Conservation (phyloP, 352 stramenopile genomes). For the Phytophthora cajani region DNA sequence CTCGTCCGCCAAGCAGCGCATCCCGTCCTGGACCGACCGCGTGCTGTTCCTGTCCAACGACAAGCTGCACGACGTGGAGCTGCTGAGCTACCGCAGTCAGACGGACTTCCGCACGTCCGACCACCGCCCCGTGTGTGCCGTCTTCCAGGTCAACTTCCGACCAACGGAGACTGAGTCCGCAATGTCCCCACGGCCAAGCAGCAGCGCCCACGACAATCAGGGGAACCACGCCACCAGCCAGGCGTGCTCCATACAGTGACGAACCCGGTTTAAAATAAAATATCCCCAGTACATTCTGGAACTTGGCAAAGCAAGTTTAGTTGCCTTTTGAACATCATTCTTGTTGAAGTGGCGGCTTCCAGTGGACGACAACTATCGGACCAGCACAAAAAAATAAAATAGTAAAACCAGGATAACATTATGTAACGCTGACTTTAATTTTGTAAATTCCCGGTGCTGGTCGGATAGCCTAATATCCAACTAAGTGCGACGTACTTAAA, state of each 20-base stretch:
- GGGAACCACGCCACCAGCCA: constrained; percentile 27
- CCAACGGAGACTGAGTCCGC: background rate
- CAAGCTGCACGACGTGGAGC: constrained; percentile 52
- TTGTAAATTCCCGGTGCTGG: background rate
- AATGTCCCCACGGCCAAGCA: constrained; percentile 15
- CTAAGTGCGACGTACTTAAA: background rate
- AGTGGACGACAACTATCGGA: background rate
- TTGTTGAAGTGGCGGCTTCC: background rate
- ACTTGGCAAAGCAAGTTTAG: background rate
- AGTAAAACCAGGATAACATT: background rate
- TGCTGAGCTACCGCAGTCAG: constrained; percentile 74
- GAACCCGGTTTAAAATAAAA: background rate
- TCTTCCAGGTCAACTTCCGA: constrained; percentile 67
- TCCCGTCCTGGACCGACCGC: constrained; percentile 97
- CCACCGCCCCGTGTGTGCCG: constrained; percentile 70
- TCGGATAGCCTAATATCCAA: background rate
- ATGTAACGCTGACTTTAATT: background rate
- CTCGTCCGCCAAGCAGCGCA: constrained; percentile 93
- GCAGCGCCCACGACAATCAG: background rate
- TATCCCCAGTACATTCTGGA: background rate
- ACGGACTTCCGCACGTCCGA: constrained; percentile 76
- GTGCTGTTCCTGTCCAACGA: constrained; percentile 86
- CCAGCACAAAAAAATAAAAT: background rate
- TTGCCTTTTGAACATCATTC: background rate
- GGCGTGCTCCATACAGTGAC: constrained; percentile 24